Evolutionary conservation across 2,329 filamentous ascomycete species (phyloP), one percentile per base, ranked within the genome.

Genomic region (Venturia nashicola): DNA sequence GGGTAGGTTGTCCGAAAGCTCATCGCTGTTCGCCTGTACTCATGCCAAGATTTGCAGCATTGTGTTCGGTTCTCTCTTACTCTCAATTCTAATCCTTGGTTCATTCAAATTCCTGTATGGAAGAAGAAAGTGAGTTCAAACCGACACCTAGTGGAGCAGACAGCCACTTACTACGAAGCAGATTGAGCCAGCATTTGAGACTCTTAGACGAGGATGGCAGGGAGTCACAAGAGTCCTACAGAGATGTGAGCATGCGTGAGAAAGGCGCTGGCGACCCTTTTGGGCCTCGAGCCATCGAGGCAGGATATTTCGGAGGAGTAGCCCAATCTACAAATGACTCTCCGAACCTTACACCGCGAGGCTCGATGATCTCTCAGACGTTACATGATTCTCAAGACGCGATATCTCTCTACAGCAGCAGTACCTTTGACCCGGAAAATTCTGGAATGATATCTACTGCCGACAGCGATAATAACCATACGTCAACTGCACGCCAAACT

Each of bases 281-380:
- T 61, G 74, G 74, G 59, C 68, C 76, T 54, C 72, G 74, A n/a
- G 74, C 74, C 64, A 73, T 76, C 42, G 74, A 76, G 67, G 73
- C 74, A 44, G 74, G 74, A n/a, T 76, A 74, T 68, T 75, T 70
- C 61, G 74, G 72, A 59, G 74, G 74, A 61, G 72, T 76, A 12
- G 70, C 72, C 34, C 74, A 76, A 62, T 76, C 74, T 23, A 8
- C 18, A 3, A 44, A 20, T 7, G 59, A 27, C 20, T 64, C 63
- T 3, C 20, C 39, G 14, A 42, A 5, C 39, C 59, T 46, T 3
- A 61, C 36, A 8, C 59, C 39, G 36, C 59, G 36, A 34, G 59
- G 36, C 59, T 61, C 59, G 7, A 18, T 61, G 32, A 32, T 57
- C 11, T 57, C 51, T 36, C 5, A 27, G 8, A 36, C 51, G 5